Conservation (phyloP, 2,329 filamentous ascomycete genomes). For the Neurospora sp. region DNA sequence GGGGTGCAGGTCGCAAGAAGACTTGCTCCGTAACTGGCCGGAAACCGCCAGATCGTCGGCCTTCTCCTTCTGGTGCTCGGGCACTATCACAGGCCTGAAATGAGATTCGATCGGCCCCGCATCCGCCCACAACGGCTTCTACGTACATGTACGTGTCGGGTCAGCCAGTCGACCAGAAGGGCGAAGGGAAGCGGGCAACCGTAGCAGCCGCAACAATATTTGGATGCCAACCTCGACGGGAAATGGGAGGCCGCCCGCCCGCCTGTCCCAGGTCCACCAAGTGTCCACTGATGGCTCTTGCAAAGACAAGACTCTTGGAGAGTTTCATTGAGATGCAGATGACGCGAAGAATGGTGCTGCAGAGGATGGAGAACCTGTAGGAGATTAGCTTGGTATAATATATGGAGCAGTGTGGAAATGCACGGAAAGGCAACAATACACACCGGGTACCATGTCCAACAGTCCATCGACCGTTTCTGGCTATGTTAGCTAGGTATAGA, state of each 20-base stretch:
- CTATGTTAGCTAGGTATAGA: neutral
- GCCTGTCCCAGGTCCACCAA: neutral
- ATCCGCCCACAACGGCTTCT: neutral
- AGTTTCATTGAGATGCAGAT: constrained; percentile 4
- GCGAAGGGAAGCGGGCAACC: neutral
- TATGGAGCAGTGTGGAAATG: neutral
- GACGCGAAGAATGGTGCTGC: neutral
- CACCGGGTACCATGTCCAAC: neutral
- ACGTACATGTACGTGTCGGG: neutral
- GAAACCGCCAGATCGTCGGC: neutral
- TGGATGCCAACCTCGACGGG: neutral
- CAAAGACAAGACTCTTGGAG: neutral
- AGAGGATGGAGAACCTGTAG: neutral
- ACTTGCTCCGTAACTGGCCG: neutral
- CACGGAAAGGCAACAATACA: neutral
- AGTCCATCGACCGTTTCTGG: neutral
- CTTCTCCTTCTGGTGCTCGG: neutral
- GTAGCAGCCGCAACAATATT: neutral
- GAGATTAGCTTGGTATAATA: neutral
- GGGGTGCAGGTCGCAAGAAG: neutral
- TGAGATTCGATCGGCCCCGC: neutral
- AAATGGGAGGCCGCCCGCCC: neutral
- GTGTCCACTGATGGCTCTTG: neutral
- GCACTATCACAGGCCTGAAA: neutral
- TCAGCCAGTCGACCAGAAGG: neutral